Base-by-base conservation (phyloP, 768 basidiomycete genomes). In the Rickenella mellea region DNA sequence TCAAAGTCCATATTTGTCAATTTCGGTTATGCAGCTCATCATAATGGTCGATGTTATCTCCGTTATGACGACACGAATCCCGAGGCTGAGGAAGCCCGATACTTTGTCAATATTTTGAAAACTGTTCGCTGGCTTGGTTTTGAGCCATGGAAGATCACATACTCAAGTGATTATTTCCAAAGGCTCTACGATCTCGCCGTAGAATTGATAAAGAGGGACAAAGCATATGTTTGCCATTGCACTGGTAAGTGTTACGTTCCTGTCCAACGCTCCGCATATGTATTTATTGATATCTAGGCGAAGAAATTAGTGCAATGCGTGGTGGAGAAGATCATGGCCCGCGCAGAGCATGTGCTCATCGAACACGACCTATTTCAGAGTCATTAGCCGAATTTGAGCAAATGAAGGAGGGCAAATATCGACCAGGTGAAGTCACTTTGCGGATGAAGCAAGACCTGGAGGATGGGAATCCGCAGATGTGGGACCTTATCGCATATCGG, bases 31-130 rank as follows among this genome's bases (percentile, higher is more conserved):
- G 96, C 96, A 26, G 90, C 91, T 11, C 79, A 92, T 59, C 73
- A 96, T 56, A 77, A 78, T n/a, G 96, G 96, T 27, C 79, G 83
- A 54, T 88, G 87, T 48, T 98, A 96, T 60, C 71, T 99, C 31
- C 80, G 96, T 43, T 99, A 88, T 54, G 96, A 99, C 57, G 96
- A 99, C 61, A 99, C 96, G 25, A 99, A 99, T 60, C 96, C 96
- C 0, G 92, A 96, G 64, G 91, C 91, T 44, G 96, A 99, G 60
- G 96, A 99, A 65, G 91, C 78, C 27, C 70, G 78, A 49, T 99
- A 96, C 62, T 98, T 98, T 51, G 93, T 94, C 59, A 94, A 87
- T 46, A 97, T 98, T 43, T 65, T 98, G 55, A 93, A 97, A 64
- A 89, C 83, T 54, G 75, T 98, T 27, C 74, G 93, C 49, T 99